phyloP scores from a whole-genome alignment of 805 yeast genomes.

The Ogataea trehalophila region DNA sequence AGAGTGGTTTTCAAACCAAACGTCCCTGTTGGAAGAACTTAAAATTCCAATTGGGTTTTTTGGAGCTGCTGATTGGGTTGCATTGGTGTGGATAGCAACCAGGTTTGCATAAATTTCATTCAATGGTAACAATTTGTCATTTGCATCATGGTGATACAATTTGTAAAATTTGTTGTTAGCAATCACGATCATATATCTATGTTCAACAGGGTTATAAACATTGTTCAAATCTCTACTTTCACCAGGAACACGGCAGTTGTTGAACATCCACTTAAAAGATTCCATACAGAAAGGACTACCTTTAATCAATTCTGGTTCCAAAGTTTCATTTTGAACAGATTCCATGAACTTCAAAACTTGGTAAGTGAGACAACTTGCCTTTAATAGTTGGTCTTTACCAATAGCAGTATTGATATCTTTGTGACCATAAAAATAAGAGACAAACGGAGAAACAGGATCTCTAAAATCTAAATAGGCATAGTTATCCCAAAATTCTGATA shows the following conservation, averaged over 20 bases:
- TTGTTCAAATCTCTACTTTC: slow-evolving; percentile 58
- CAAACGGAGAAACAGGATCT: slow-evolving; percentile 94
- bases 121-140: slow-evolving; percentile 41
- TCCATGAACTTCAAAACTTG: slow-evolving; percentile 66
- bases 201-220: slow-evolving; percentile 36
- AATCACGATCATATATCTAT: slow-evolving; percentile 68
- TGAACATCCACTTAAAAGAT: slow-evolving; percentile 86
- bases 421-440: slow-evolving; percentile 85
- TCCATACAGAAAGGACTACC: slow-evolving; percentile 89
- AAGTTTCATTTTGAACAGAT: slow-evolving; percentile 60
- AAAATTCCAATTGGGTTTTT: slow-evolving; percentile 69
- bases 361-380: slow-evolving; percentile 71
- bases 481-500: slow-evolving; percentile 89
- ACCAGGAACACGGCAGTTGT: slow-evolving; percentile 78
- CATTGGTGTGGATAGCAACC: slow-evolving; percentile 42
- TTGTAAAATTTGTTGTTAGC: slow-evolving; percentile 79
- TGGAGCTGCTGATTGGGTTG: slow-evolving; percentile 30
- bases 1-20: slow-evolving; percentile 60
- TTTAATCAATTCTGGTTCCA: slow-evolving; percentile 77
- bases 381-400: slow-evolving; percentile 59
- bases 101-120: slow-evolving; percentile 55
- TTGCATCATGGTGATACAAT: slow-evolving; percentile 51
- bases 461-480: slow-evolving; percentile 86
- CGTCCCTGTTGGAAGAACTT: slow-evolving; percentile 82
- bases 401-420: slow-evolving; percentile 55